Evolutionary conservation across 352 stramenopile species (phyloP).

Genomic region (Phytophthora macrochlamydospora): DNA sequence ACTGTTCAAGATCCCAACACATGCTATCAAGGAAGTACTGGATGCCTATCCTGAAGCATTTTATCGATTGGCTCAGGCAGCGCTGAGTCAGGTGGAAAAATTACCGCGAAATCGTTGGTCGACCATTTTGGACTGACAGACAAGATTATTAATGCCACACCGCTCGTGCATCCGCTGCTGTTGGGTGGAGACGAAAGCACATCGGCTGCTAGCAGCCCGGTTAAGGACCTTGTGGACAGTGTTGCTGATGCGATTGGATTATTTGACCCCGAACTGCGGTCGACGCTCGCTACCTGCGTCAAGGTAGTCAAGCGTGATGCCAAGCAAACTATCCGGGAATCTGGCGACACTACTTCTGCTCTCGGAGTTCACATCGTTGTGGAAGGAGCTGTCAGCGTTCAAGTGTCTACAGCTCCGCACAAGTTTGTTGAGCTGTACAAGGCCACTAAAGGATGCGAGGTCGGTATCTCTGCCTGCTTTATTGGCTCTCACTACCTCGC

Average conservation of each 20-base stretch:
- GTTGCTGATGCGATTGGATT: slow-evolving; percentile 55
- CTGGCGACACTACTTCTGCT: slow-evolving; percentile 15
- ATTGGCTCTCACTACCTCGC: slow-evolving; percentile 49
- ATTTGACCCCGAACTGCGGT: slow-evolving; percentile 42
- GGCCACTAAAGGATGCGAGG: slow-evolving; percentile 60
- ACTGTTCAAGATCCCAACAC: slow-evolving; percentile 67
- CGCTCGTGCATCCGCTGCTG: slow-evolving; percentile 38
- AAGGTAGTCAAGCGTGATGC: slow-evolving; percentile 37
- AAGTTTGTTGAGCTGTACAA: slow-evolving; percentile 58
- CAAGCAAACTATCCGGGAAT: slow-evolving; percentile 34
- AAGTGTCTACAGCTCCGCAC: slow-evolving; percentile 45
- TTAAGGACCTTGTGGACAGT: slow-evolving; percentile 36
- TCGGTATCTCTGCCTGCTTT: slow-evolving; percentile 74
- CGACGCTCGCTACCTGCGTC: slow-evolving; percentile 35
- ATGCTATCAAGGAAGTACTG: slow-evolving; percentile 56
- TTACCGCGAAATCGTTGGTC: slow-evolving; percentile 78
- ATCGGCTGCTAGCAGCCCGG: slow-evolving; percentile 1
- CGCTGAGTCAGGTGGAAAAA: slow-evolving; percentile 82
- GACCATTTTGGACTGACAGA: slow-evolving; percentile 78
- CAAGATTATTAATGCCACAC: slow-evolving; percentile 41
- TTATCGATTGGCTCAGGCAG: slow-evolving; percentile 73
- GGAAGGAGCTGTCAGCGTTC: slow-evolving; percentile 55
- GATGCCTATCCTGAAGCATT: slow-evolving; percentile 71
- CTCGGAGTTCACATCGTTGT: slow-evolving; percentile 70
- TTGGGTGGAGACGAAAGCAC: slow-evolving; percentile 19